These are phyloP conservation scores for Paracamarosporium sp. DNA, from an alignment of 2,329 filamentous ascomycete species.

Conservation along the genomic window DNA sequence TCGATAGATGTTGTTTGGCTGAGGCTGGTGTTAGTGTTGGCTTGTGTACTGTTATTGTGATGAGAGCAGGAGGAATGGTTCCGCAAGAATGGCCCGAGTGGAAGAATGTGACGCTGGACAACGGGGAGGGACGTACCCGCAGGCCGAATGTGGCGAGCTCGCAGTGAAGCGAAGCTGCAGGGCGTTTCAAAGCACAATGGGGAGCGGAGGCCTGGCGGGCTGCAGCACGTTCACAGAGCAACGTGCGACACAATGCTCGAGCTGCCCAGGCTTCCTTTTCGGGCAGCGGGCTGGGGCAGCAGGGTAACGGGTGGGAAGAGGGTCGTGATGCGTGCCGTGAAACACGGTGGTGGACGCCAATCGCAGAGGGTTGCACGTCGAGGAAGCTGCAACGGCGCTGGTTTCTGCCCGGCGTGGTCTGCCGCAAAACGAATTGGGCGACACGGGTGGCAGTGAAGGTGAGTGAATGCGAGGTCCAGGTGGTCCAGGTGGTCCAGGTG, in stretches of 20 bases:
- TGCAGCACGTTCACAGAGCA: constrained; percentile 13
- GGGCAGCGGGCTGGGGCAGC: constrained; percentile 20
- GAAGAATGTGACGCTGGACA: constrained; percentile 38
- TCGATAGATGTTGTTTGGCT: constrained; percentile 23
- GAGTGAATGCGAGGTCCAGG: background rate
- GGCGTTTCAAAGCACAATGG: constrained; percentile 19
- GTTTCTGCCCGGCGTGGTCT: constrained; percentile 35
- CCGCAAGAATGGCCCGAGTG: constrained; percentile 20
- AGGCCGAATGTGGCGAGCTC: constrained; percentile 10
- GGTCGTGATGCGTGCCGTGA: constrained; percentile 27
- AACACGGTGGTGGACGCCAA: constrained; percentile 26
- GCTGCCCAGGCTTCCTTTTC: constrained; percentile 22
- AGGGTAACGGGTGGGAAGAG: constrained; percentile 28
- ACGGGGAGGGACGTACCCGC: constrained; percentile 39
- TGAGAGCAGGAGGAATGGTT: constrained; percentile 32
- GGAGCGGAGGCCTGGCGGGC: constrained; percentile 13
- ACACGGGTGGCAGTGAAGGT: background rate
- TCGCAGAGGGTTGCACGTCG: constrained; percentile 28
- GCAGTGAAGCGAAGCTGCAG: constrained; percentile 15
- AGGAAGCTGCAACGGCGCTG: constrained; percentile 21
- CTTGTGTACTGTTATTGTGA: constrained; percentile 35
- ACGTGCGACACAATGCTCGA: constrained; percentile 8
- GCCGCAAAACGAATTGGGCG: constrained; percentile 2
- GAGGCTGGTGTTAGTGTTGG: constrained; percentile 29
- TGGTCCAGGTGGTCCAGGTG: too few relatives aligned